phyloP scores from a whole-genome alignment of 345 rosid species.

The Luvunga scandens region DNA sequence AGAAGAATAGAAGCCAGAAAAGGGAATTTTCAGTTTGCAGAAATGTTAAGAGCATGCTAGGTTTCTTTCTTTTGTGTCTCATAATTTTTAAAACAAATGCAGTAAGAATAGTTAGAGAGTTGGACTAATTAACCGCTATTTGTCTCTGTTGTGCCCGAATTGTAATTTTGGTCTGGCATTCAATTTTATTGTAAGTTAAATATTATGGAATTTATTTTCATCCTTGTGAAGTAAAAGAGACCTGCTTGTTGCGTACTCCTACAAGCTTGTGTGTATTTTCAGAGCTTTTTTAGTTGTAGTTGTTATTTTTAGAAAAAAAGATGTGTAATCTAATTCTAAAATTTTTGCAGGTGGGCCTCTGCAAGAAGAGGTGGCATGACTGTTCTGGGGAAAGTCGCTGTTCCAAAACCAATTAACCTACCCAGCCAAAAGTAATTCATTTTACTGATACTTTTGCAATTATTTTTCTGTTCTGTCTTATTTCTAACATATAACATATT shows the following conservation, averaged over 20 bases:
- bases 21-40: neutral
- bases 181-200: neutral
- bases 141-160: neutral
- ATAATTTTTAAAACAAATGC: too few relatives aligned
- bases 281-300: neutral
- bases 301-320: neutral
- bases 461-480: neutral
- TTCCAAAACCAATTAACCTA: constrained; percentile 95
- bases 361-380: constrained; percentile 89
- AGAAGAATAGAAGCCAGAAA: neutral
- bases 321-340: neutral
- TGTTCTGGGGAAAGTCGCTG: constrained; percentile 88
- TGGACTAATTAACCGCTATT: neutral
- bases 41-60: neutral
- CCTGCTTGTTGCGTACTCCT: neutral
- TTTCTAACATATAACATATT: constrained; percentile 5
- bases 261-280: neutral
- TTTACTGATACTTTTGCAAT: neutral
- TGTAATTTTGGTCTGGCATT: neutral
- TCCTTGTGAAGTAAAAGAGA: neutral
- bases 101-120: neutral
- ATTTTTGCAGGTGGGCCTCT: constrained; percentile 66
- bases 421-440: constrained; percentile 90
- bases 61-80: neutral
- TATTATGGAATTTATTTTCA: neutral